A percentile compares a stretch with the other conserved stretches of the same genome.
Evolutionary conservation across 768 basidiomycete species (phyloP).

Genomic region (Serendipita sp.): DNA sequence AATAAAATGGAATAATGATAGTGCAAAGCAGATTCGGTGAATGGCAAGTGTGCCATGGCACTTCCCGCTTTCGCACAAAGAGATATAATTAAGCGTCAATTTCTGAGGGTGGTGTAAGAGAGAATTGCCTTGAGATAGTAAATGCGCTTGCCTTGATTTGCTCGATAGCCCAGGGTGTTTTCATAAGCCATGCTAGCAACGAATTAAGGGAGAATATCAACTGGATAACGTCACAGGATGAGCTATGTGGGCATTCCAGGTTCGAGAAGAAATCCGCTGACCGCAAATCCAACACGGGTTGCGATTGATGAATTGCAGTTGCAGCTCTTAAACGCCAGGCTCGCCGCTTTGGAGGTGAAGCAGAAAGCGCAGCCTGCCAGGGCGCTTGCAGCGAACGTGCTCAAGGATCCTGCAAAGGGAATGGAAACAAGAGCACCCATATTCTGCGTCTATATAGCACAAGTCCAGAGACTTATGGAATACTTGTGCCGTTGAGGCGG

Average conservation of each 20-base stretch:
- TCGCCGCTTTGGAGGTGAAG: slow-evolving; percentile 81
- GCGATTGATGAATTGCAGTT: slow-evolving; percentile 99
- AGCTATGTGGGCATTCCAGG: background rate
- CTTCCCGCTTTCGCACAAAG: background rate
- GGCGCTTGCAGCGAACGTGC: slow-evolving; percentile 67
- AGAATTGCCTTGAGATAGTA: background rate
- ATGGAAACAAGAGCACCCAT: slow-evolving; percentile 69
- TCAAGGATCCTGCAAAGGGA: slow-evolving; percentile 50
- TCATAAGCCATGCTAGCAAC: slow-evolving; percentile 93
- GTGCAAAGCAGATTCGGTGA: slow-evolving; percentile 92
- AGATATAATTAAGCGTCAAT: slow-evolving; percentile 4
- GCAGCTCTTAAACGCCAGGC: slow-evolving; percentile 95
- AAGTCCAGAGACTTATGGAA: too few species aligned
- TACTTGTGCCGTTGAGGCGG: too few species aligned
- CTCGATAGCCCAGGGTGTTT: slow-evolving; percentile 72
- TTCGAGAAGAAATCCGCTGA: slow-evolving; percentile 25
- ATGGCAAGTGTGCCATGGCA: slow-evolving; percentile 24
- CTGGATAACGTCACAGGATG: slow-evolving; percentile 25
- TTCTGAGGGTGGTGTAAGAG: background rate
- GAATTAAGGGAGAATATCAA: slow-evolving; percentile 93
- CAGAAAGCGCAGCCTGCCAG: slow-evolving; percentile 72
- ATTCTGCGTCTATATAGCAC: background rate
- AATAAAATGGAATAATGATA: slow-evolving; percentile 75
- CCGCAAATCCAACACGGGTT: slow-evolving; percentile 89
- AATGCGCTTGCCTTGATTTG: slow-evolving; percentile 63